Percentiles rank a stretch among this genome's conserved stretches.
phyloP scores from a whole-genome alignment of 2,329 filamentous ascomycete genomes.

The Trichoderma asperellum region DNA sequence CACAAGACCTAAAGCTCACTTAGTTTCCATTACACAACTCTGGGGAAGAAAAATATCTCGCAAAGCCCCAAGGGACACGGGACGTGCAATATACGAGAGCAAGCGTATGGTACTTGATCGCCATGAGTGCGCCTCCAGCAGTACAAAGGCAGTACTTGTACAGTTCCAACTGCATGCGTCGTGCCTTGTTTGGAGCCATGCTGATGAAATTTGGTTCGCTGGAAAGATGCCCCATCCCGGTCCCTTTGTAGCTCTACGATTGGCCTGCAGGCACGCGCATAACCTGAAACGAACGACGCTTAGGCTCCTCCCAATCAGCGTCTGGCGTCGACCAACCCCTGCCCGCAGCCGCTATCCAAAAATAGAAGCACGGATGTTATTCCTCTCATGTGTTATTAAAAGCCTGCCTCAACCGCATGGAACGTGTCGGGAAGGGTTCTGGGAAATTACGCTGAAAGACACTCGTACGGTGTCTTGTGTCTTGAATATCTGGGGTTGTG shows the following conservation, averaged over 20 bases:
- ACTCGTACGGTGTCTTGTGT: not conserved
- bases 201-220: constrained; percentile 10
- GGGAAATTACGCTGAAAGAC: constrained; percentile 6
- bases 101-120: not conserved
- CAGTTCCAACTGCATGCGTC: not conserved
- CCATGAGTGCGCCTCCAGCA: not conserved
- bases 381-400: constrained; percentile 8
- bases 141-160: not conserved
- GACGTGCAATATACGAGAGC: not conserved
- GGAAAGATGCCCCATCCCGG: not conserved
- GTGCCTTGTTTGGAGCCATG: constrained; percentile 3
- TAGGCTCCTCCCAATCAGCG: constrained; percentile 30
- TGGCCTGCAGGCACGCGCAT: constrained; percentile 31
- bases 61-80: not conserved
- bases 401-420: not conserved
- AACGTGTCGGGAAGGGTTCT: not conserved
- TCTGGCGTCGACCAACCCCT: not conserved
- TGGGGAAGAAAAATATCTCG: not conserved
- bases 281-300: constrained; percentile 34
- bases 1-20: not conserved
- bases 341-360: constrained; percentile 28
- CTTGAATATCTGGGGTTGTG: not conserved
- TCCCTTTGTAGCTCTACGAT: constrained; percentile 23
- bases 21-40: not conserved
- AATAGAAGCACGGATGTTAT: constrained; percentile 29